These are phyloP conservation scores for Fabrea salina DNA, from an alignment of 169 alveolate genomes.

Conservation along the genomic window DNA sequence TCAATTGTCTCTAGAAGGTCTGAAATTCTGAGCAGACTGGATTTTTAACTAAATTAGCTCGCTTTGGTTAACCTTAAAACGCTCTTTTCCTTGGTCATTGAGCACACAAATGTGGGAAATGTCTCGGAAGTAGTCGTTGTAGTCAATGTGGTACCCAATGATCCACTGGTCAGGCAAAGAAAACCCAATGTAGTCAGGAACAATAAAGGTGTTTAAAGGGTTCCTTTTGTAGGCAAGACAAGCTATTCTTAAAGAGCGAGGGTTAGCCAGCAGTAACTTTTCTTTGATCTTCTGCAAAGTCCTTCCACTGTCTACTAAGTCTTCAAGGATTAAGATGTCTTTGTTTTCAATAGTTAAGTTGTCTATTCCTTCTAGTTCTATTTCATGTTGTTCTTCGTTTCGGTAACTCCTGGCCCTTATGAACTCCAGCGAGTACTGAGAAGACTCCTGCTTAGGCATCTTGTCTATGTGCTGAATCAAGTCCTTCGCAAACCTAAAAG, in stretches of 20 bases:
- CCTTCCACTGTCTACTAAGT: conserved; percentile 24
- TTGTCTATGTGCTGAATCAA: neutral
- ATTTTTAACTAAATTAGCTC: neutral
- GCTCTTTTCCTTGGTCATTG: conserved; percentile 17
- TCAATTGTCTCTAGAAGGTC: too few species aligned
- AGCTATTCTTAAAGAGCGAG: neutral
- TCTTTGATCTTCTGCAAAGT: neutral
- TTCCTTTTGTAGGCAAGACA: conserved; percentile 9
- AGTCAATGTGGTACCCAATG: conserved; percentile 28
- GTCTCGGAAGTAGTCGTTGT: conserved; percentile 30
- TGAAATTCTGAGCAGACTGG: neutral
- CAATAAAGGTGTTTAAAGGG: neutral
- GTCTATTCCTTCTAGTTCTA: conserved; percentile 9
- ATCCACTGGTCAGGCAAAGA: conserved; percentile 24
- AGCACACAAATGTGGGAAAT: neutral
- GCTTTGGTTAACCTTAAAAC: neutral
- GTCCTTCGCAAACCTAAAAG: conserved; percentile 28
- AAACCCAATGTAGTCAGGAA: conserved; percentile 23
- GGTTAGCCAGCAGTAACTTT: too few species aligned
- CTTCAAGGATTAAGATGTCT: conserved; percentile 18
- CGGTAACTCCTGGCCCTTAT: conserved; percentile 1
- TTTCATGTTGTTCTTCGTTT: neutral
- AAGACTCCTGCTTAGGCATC: neutral
- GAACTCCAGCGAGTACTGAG: neutral
- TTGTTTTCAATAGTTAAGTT: neutral